Evolutionary conservation across 768 basidiomycete genomes (phyloP), one percentile per base, ranked within the genome.

Genomic region (Trichaptum fuscoviolaceum): DNA sequence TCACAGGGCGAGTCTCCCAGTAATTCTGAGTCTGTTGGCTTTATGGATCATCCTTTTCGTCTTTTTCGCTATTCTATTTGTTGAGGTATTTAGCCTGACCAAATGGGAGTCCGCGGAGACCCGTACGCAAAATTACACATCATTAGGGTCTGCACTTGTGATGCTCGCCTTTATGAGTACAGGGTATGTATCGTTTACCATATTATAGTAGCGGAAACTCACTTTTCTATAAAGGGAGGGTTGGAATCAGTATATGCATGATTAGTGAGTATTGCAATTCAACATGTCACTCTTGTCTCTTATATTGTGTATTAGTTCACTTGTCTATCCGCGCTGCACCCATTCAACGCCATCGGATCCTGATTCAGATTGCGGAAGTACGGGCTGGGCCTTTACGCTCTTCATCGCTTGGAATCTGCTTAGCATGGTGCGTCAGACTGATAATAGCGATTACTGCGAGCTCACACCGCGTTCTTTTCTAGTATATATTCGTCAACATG

Each of bases 191-290:
- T 34, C 23, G 25, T 23, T 2, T 8, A 17, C 35, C 35, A 26
- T 20, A 27, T 25, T 24, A 27, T 58, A 57, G 62, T 25, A 66
- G 7, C 62, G 30, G 58, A 57, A 6, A 64, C 66, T 70, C 34
- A 70, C 63, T 60, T 60, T 64, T 30, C 20, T 20, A 64, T 69
- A n/a, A n/a, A 95, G 95, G 9, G 96, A 98, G 75, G 93, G 89
- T 0, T 99, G 96, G 96, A 98, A 98, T 74, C 87, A 90, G 71
- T 97, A 90, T 75, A 98, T 98, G 96, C 96, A 98, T 74, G 93
- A 98, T 77, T 96, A 87, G 93, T 95, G 74, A 73, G 90, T 77
- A 6, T 35, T n/a, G n/a, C 74, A 73, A 89, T 77, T 7, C 35
- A 23, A n/a, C 8, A 12, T 27, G 9, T 66, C 24, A 25, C 25